phyloP scores from a whole-genome alignment of 768 basidiomycete species.

The Pleurotus djamor region DNA sequence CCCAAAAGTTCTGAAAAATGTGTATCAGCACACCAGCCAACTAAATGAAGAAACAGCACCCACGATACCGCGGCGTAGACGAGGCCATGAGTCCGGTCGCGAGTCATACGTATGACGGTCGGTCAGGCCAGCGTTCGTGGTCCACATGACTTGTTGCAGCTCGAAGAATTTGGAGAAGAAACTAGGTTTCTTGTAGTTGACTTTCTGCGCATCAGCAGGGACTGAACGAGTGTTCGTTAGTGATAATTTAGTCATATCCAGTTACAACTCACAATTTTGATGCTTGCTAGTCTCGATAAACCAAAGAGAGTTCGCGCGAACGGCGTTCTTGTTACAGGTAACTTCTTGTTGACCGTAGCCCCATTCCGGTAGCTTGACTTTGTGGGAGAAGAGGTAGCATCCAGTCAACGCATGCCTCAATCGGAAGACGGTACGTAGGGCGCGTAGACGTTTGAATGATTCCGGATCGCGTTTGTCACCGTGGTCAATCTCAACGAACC shows the following conservation, averaged over 20 bases:
- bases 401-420: slow-evolving; percentile 84
- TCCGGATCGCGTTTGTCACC: slow-evolving; percentile 63
- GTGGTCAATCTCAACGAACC: slow-evolving; percentile 82
- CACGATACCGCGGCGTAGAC: slow-evolving; percentile 88
- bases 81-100: slow-evolving; percentile 91
- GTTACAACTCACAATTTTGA: slow-evolving; percentile 53
- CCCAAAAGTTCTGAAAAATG: slow-evolving; percentile 87
- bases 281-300: slow-evolving; percentile 87
- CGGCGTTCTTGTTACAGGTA: slow-evolving; percentile 98
- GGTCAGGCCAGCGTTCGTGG: slow-evolving; percentile 1
- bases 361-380: slow-evolving; percentile 98
- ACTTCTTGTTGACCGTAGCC: slow-evolving; percentile 98
- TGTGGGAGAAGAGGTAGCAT: slow-evolving; percentile 97
- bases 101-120: slow-evolving; percentile 96
- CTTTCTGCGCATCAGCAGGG: slow-evolving; percentile 64
- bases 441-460: slow-evolving; percentile 69
- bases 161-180: slow-evolving; percentile 93
- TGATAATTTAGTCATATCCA: background rate
- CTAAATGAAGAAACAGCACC: slow-evolving; percentile 26
- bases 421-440: slow-evolving; percentile 80
- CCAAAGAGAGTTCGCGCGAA: slow-evolving; percentile 88
- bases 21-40: background rate
- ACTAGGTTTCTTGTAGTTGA: slow-evolving; percentile 89
- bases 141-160: slow-evolving; percentile 58
- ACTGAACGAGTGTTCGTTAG: slow-evolving; percentile 40